phyloP scores from a whole-genome alignment of 345 rosid genomes.

The Arabis hirsuta region DNA sequence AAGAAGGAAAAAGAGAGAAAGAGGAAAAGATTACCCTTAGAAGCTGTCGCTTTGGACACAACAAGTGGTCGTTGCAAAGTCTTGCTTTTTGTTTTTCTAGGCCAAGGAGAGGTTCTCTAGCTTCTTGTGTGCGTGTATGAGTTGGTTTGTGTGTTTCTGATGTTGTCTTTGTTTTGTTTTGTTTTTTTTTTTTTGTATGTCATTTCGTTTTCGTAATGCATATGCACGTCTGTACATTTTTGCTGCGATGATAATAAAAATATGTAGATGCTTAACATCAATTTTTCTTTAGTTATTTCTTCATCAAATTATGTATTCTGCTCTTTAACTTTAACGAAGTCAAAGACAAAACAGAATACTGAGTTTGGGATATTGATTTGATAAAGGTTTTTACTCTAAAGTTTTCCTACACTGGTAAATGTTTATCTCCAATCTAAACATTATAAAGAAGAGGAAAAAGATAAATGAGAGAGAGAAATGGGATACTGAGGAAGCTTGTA shows the following conservation, averaged over 20 bases:
- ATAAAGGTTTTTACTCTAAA: no score
- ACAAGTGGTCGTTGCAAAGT: slow-evolving; percentile 16
- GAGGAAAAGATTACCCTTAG: slow-evolving; percentile 6
- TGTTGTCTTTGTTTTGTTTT: neutral
- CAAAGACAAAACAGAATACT: no score
- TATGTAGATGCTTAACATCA: slow-evolving; percentile 9
- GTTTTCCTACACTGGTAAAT: no score
- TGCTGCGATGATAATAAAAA: slow-evolving; percentile 31
- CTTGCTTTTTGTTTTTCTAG: slow-evolving; percentile 25
- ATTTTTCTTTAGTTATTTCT: neutral
- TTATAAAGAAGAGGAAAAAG: no score
- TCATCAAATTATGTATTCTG: no score
- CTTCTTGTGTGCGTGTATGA: slow-evolving; percentile 16
- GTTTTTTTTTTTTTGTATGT: neutral
- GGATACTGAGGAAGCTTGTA: no score
- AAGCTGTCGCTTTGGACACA: slow-evolving; percentile 11
- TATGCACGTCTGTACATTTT: slow-evolving; percentile 31
- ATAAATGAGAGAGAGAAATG: no score
- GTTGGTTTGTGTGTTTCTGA: slow-evolving; percentile 14
- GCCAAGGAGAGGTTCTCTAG: slow-evolving; percentile 10
- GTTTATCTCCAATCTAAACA: no score
- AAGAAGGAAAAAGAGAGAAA: no score
- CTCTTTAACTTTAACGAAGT: no score
- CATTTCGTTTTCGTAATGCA: slow-evolving; percentile 14
- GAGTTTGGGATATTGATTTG: no score